Percentiles rank a stretch among this genome's conserved stretches.
Conservation (phyloP, 1,284 basidiomycete species). For the Boletellus deceptivus region DNA sequence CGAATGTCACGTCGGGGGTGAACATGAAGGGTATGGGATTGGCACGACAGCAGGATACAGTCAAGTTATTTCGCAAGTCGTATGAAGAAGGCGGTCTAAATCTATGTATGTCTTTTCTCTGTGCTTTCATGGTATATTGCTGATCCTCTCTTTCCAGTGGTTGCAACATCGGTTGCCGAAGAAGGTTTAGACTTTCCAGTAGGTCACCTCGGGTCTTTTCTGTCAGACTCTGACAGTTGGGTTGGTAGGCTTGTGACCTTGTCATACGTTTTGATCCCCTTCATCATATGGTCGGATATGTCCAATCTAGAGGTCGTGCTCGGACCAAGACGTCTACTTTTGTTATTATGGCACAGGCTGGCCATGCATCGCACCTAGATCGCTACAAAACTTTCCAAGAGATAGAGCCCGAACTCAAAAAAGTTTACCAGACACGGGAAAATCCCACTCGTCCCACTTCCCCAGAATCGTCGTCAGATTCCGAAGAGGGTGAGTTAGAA, state of each 20-base stretch:
- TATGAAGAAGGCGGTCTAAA: constrained; percentile 69
- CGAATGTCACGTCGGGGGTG: constrained; percentile 11
- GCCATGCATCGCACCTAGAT: constrained; percentile 50
- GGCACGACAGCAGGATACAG: constrained; percentile 54
- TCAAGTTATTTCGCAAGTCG: constrained; percentile 58
- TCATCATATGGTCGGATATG: constrained; percentile 76
- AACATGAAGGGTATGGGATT: constrained; percentile 48
- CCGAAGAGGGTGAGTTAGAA: constrained; percentile 34
- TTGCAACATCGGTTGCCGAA: constrained; percentile 84
- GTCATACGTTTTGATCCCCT: constrained; percentile 79
- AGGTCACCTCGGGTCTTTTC: constrained; percentile 15
- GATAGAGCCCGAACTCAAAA: constrained; percentile 62
- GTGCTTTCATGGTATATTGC: not conserved
- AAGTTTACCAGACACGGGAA: constrained; percentile 56
- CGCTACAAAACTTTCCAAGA: constrained; percentile 58
- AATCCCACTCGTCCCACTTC: constrained; percentile 30
- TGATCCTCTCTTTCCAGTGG: constrained; percentile 43
- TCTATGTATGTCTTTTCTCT: constrained; percentile 50
- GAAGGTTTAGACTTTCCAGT: constrained; percentile 86
- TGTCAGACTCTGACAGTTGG: constrained; percentile 2
- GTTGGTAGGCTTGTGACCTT: constrained; percentile 70
- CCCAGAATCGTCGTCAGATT: constrained; percentile 31
- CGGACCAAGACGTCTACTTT: constrained; percentile 73
- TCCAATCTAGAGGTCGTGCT: constrained; percentile 82
- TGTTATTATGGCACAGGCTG: constrained; percentile 72